Conservation (phyloP, 2,329 filamentous ascomycete species). For the Paracoccidioides brasiliensis region DNA sequence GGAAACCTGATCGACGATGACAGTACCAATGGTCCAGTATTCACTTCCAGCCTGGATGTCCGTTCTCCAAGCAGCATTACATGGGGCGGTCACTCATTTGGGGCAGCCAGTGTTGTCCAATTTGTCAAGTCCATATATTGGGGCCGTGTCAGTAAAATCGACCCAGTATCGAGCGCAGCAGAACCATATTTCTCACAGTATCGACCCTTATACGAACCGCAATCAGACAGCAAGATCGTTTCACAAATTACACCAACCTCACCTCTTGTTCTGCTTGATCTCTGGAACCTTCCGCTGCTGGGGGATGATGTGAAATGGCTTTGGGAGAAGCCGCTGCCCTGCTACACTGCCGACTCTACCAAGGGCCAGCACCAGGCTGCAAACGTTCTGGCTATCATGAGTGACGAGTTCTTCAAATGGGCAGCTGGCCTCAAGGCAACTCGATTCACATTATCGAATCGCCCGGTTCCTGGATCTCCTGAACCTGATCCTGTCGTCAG, state of each 20-base stretch:
- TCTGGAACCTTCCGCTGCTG: constrained; percentile 65
- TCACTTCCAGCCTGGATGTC: constrained; percentile 51
- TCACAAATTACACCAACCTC: constrained; percentile 55
- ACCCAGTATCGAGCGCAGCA: constrained; percentile 2
- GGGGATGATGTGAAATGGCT: constrained; percentile 50
- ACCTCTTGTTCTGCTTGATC: constrained; percentile 58
- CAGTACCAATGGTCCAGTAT: constrained; percentile 24
- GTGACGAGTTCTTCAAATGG: constrained; percentile 70
- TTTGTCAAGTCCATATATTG: constrained; percentile 71
- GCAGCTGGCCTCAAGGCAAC: constrained; percentile 56
- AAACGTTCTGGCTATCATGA: constrained; percentile 57
- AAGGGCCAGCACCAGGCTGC: constrained; percentile 38
- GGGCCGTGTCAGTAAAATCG: constrained; percentile 35
- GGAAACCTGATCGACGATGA: constrained; percentile 25
- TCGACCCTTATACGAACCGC: constrained; percentile 49
- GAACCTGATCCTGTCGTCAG: not conserved
- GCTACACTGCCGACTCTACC: constrained; percentile 35
- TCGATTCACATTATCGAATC: constrained; percentile 50
- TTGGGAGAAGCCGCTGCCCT: constrained; percentile 59
- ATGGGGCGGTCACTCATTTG: constrained; percentile 72
- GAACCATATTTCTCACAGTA: constrained; percentile 26
- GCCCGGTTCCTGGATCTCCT: constrained; percentile 24
- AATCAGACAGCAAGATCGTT: constrained; percentile 41
- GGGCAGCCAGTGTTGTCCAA: constrained; percentile 60
- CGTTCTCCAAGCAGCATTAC: constrained; percentile 58